Conservation (phyloP, 2,329 filamentous ascomycete genomes). For the Byssochlamys sp. region DNA sequence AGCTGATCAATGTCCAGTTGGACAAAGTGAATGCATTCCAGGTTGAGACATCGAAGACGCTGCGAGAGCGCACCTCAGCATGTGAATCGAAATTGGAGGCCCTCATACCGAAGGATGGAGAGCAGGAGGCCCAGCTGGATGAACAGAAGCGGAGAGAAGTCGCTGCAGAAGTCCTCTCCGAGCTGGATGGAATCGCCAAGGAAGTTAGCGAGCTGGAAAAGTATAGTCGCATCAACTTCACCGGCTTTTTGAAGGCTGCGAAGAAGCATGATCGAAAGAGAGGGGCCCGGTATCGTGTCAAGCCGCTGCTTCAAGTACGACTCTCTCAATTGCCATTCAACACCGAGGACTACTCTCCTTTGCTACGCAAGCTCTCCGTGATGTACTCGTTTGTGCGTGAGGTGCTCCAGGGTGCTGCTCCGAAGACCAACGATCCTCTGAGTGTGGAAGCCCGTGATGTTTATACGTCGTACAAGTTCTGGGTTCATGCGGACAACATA, state of each 20-base stretch:
- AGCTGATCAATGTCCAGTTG: slow-evolving; percentile 85
- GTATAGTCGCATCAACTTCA: slow-evolving; percentile 94
- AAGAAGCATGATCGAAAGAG: slow-evolving; percentile 98
- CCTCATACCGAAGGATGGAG: slow-evolving; percentile 34
- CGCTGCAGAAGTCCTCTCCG: slow-evolving; percentile 62
- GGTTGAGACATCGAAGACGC: slow-evolving; percentile 65
- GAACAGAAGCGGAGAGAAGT: slow-evolving; percentile 39
- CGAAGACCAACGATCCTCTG: slow-evolving; percentile 46
- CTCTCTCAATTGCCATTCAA: slow-evolving; percentile 87
- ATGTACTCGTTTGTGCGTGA: slow-evolving; percentile 94
- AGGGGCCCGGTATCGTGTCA: slow-evolving; percentile 74
- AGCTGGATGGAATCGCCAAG: slow-evolving; percentile 79
- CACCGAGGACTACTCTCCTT: slow-evolving; percentile 81
- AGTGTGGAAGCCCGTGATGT: slow-evolving; percentile 47
- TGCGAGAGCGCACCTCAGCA: slow-evolving; percentile 69
- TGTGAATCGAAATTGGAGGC: slow-evolving; percentile 57
- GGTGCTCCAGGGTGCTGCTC: slow-evolving; percentile 44
- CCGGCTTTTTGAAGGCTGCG: slow-evolving; percentile 91
- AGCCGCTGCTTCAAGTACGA: slow-evolving; percentile 82
- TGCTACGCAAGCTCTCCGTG: slow-evolving; percentile 78
- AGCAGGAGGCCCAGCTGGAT: slow-evolving; percentile 23
- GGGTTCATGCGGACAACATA: slow-evolving; percentile 91
- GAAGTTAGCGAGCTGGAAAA: slow-evolving; percentile 89
- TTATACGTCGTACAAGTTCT: slow-evolving; percentile 87
- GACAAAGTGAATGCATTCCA: slow-evolving; percentile 93